A percentile compares a stretch with the other conserved stretches of the same genome.
These are phyloP conservation scores for Pseudogymnoascus sp. DNA, from an alignment of 2,329 filamentous ascomycete species.

Conservation along the genomic window DNA sequence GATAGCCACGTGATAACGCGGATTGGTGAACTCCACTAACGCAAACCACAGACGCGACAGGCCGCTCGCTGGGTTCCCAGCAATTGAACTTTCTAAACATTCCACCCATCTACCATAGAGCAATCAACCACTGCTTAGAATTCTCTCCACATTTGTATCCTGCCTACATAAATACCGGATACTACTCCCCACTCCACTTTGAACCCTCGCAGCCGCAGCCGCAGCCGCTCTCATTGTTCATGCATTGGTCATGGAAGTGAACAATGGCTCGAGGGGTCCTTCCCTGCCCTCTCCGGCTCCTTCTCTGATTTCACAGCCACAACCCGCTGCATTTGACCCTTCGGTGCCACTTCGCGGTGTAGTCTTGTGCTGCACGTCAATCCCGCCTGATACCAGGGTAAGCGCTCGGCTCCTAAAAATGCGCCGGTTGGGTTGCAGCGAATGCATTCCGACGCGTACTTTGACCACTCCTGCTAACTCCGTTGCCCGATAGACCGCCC, in stretches of 20 bases:
- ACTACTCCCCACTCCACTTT: not conserved
- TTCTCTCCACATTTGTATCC: not conserved
- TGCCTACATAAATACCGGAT: not conserved
- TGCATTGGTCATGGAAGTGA: not conserved
- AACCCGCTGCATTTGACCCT: slow-evolving; percentile 9
- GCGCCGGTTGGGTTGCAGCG: slow-evolving; percentile 29
- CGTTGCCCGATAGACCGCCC: slow-evolving; percentile 34
- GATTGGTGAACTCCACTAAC: not conserved
- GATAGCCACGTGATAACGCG: not conserved
- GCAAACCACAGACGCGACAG: not conserved
- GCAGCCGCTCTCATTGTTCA: slow-evolving; percentile 6
- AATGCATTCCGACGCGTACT: not conserved
- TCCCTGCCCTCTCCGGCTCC: not conserved
- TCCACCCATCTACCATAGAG: not conserved
- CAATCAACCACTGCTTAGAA: not conserved
- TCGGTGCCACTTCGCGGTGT: slow-evolving; percentile 60
- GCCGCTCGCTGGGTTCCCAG: not conserved
- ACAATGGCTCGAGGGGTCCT: not conserved
- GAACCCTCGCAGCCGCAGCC: not conserved
- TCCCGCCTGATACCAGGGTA: slow-evolving; percentile 71
- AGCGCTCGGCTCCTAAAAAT: slow-evolving; percentile 26
- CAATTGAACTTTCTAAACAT: not conserved
- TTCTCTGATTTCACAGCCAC: not conserved
- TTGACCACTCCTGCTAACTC: slow-evolving; percentile 12
- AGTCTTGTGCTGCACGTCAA: slow-evolving; percentile 80